A percentile compares a stretch with the other conserved stretches of the same genome.
Evolutionary conservation across 768 basidiomycete genomes (phyloP).

Genomic region (Floccularia luteovirens): DNA sequence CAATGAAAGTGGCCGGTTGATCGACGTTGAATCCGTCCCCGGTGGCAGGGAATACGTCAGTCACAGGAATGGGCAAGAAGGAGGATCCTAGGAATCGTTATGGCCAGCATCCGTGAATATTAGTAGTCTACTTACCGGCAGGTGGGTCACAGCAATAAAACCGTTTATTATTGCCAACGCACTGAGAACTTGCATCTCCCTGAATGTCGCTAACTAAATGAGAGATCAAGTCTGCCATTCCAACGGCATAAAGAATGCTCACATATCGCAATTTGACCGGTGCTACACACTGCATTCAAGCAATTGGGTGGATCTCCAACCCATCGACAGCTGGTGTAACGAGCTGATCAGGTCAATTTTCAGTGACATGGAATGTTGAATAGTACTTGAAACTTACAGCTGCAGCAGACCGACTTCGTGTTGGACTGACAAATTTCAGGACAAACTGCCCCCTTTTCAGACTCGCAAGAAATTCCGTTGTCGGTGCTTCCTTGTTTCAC

Average conservation of each 20-base stretch:
- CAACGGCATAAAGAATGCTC: slow-evolving; percentile 2
- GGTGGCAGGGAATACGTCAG: slow-evolving; percentile 10
- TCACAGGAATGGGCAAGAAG: slow-evolving; percentile 6
- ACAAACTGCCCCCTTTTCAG: slow-evolving; percentile 3
- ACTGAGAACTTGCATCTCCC: slow-evolving; percentile 12
- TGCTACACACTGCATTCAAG: slow-evolving; percentile 10
- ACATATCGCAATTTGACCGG: slow-evolving; percentile 13
- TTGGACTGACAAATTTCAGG: slow-evolving; percentile 7
- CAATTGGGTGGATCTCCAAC: slow-evolving; percentile 11
- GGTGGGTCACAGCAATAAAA: slow-evolving; percentile 13
- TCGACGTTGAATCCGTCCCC: slow-evolving; percentile 7
- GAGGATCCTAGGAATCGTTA: background rate
- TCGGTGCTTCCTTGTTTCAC: slow-evolving; percentile 9
- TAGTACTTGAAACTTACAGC: no score
- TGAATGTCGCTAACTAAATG: slow-evolving; percentile 13
- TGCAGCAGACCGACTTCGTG: slow-evolving; percentile 10
- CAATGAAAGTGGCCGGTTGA: slow-evolving; percentile 8
- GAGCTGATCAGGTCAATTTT: slow-evolving; percentile 2
- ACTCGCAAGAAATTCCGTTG: slow-evolving; percentile 9
- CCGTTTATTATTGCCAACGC: slow-evolving; percentile 8
- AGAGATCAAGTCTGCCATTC: background rate
- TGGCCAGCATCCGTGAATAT: no score
- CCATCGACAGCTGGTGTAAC: slow-evolving; percentile 8
- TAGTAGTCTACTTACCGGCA: slow-evolving; percentile 2
- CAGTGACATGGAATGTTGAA: no score